These are phyloP conservation scores for Sphaerosporella brunnea DNA, from an alignment of 495 filamentous ascomycete genomes.

Conservation along the genomic window DNA sequence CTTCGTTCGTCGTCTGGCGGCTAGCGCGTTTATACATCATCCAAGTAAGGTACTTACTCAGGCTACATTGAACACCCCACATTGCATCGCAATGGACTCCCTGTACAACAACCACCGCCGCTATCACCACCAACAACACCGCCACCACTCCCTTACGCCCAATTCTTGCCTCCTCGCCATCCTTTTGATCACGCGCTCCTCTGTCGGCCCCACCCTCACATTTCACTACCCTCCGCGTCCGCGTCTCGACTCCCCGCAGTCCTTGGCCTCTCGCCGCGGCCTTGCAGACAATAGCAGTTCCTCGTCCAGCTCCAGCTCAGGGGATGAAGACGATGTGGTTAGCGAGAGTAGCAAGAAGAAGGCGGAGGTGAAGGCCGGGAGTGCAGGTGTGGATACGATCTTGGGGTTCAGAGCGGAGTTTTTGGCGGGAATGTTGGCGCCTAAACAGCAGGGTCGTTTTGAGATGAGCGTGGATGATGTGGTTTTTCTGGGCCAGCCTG, in stretches of 20 bases:
- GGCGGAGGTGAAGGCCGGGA: too few relatives aligned
- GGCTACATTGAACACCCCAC: too few relatives aligned
- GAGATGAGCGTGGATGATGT: constrained; percentile 72
- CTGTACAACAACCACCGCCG: too few relatives aligned
- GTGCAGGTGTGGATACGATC: constrained; percentile 42
- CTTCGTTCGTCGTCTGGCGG: too few relatives aligned
- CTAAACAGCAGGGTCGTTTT: constrained; percentile 60
- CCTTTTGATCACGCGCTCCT: constrained; percentile 63
- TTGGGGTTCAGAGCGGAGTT: constrained; percentile 58
- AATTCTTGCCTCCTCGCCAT: constrained; percentile 57
- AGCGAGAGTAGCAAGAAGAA: too few relatives aligned
- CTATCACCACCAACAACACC: not conserved
- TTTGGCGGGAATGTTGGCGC: constrained; percentile 69
- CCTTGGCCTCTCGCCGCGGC: constrained; percentile 8
- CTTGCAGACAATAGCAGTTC: constrained; percentile 18
- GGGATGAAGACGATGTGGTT: constrained; percentile 21
- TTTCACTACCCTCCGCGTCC: constrained; percentile 75
- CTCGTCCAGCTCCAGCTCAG: constrained; percentile 12
- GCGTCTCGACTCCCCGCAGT: constrained; percentile 22
- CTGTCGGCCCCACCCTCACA: constrained; percentile 65
- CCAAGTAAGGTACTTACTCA: too few relatives aligned
- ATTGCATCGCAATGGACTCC: not conserved
- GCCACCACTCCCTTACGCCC: constrained; percentile 13
- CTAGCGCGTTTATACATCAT: too few relatives aligned
- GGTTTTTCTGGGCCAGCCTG: constrained; percentile 70